A percentile compares a stretch with the other conserved stretches of the same genome.
Evolutionary conservation across 2,329 filamentous ascomycete genomes (phyloP).

Genomic region (Metarhizium sp.): DNA sequence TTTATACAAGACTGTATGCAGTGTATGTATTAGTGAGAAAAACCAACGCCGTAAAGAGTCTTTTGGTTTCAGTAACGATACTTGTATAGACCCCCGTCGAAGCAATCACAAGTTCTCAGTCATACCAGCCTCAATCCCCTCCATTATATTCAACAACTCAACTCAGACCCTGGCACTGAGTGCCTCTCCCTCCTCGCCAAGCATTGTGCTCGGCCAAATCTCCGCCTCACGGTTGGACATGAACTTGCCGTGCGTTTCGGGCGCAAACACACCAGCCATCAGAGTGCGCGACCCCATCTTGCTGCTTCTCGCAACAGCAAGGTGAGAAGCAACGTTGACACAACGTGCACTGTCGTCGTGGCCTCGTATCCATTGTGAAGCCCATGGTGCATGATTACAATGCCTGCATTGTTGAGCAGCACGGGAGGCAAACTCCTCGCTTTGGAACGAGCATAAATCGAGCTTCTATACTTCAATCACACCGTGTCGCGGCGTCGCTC

Average conservation of each 20-base stretch:
- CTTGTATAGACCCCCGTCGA: no score
- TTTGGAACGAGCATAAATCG: conserved; percentile 30
- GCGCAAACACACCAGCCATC: conserved; percentile 26
- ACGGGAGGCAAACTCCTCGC: conserved; percentile 30
- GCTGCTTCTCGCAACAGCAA: conserved; percentile 27
- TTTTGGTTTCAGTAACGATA: no score
- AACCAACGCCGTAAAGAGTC: no score
- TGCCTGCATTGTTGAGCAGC: conserved; percentile 31
- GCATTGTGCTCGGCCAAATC: conserved; percentile 14
- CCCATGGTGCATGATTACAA: conserved; percentile 9
- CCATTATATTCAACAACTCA: conserved; percentile 32
- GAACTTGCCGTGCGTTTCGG: conserved; percentile 31
- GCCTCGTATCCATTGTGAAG: conserved; percentile 30
- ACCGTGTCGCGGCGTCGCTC: conserved; percentile 13
- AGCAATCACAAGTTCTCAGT: conserved; percentile 19
- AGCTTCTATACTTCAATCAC: conserved; percentile 34
- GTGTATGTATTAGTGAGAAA: no score
- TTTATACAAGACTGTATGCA: no score
- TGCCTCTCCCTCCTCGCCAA: conserved; percentile 25
- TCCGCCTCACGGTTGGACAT: conserved; percentile 24
- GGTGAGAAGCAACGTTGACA: conserved; percentile 35
- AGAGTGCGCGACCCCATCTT: conserved; percentile 31
- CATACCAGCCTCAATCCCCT: conserved; percentile 31
- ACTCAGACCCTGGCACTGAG: conserved; percentile 28
- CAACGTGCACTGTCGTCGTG: conserved; percentile 35